These are phyloP conservation scores for Mortierella sp. DNA, from an alignment of 371 early-diverging fungal genomes.

Conservation along the genomic window DNA sequence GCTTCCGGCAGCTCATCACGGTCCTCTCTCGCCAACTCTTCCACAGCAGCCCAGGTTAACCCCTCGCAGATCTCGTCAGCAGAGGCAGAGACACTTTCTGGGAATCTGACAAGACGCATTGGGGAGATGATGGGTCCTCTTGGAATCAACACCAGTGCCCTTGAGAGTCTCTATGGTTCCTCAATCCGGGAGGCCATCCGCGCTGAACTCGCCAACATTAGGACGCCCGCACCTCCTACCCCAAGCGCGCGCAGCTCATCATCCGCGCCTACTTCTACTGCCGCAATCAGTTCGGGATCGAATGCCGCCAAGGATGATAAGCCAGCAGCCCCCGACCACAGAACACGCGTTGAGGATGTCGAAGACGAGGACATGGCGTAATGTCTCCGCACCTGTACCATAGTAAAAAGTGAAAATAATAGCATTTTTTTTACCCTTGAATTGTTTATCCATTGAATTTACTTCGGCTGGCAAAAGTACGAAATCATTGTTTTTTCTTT, in stretches of 20 bases:
- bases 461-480: not conserved
- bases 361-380: not conserved
- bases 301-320: not conserved
- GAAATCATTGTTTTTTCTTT: not conserved
- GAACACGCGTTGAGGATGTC: not conserved
- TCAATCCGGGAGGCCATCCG: constrained; percentile 28
- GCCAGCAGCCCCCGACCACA: not conserved
- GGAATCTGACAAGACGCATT: constrained; percentile 35
- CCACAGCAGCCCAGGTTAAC: not conserved
- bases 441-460: too few relatives aligned
- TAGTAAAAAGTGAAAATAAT: not conserved
- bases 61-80: not conserved
- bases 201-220: constrained; percentile 35
- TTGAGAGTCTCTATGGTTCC: constrained; percentile 7
- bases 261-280: not conserved
- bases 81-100: constrained; percentile 29
- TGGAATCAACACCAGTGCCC: constrained; percentile 11
- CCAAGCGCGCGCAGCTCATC: not conserved
- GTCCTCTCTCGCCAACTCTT: not conserved
- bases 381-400: not conserved
- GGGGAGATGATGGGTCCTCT: constrained; percentile 26
- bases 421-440: not conserved
- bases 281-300: not conserved
- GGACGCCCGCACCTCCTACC: not conserved
- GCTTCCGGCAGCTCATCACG: not conserved